Evolutionary conservation across 352 stramenopile genomes (phyloP), one percentile per base, ranked within the genome.

Genomic region (Globisporangium middletonii): DNA sequence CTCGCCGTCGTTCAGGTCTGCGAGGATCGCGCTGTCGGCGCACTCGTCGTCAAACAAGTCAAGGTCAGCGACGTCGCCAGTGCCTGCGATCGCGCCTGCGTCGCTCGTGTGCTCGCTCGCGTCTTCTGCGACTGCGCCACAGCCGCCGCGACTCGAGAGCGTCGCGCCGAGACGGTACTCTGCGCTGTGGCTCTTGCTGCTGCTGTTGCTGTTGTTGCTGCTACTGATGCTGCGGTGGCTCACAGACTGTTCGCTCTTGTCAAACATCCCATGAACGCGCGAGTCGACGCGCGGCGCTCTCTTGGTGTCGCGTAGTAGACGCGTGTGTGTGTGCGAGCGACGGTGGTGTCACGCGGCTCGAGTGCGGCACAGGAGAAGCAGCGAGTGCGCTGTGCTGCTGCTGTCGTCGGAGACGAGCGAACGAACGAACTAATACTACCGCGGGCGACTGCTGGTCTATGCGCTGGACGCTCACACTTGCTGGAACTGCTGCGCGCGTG

Each of bases 241-340:
- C 38, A 50, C 57, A 47, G 50, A 63, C 46, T 60, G 47, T 42
- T 75, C 59, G 60, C 60, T 76, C 54, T 48, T 53, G 57, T 71
- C 59, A 44, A 41, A 68, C 73, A 83, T 83, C 43, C 72, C 74
- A 84, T 79, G 72, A 76, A 83, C 49, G 42, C 16, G 16, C 42
- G 15, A 18, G 42, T 7, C 12, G 5, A 46, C 42, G 42, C 9
- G 42, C n/a, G 42, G 23, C 23, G 23, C 23, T 23, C 23, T 23
- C 23, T 23, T 23, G 23, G 23, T 23, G 23, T 23, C 23, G 23
- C 23, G 23, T 23, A 23, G 23, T 23, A 19, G 42, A 23, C n/a
- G 42, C 18, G 41, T 46, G 35, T 15, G 4, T 46, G 42, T 46
- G 42, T 46, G 41, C n/a, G 35, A 41, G 42, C n/a, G 42, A 8